Base-by-base conservation (phyloP, 2,329 filamentous ascomycete genomes). In the Alternaria brassicicola region DNA sequence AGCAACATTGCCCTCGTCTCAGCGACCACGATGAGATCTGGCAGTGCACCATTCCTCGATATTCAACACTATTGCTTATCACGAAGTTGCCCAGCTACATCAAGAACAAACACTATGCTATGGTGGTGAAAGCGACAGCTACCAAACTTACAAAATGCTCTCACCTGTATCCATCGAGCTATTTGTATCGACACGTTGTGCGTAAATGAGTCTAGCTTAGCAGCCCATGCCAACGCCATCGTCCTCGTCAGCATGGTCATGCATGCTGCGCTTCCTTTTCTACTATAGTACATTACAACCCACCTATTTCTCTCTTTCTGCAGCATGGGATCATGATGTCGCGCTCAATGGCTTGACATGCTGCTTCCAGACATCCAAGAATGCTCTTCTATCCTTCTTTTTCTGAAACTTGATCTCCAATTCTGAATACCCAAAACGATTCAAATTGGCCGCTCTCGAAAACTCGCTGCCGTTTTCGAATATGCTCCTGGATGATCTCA, bases 361-460 rank as follows among this genome's bases (percentile, higher is more conserved):
- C 36, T 61, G 46, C 48, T 61, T 64, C 73, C 72, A 75, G 3
- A 74, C 39, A 1, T 64, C 66, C 50, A 73, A 45, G 54, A 74
- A 75, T 1, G 64, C 69, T 21, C 48, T 66, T 5, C 70, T 55
- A 59, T 74, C 72, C 36, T 52, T 55, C 52, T 65, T 71, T n/a
- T 38, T 65, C 31, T 67, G 64, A 31, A 75, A 74, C 49, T 65
- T 62, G 26, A 74, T 72, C 36, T 74, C 65, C 26, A 75, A 42
- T 36, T 72, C 62, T 4, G 61, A 60, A 45, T 73, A 74, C 15
- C 65, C 68, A 51, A 70, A 72, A 2, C 66, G 64, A 51, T 75
- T 74, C 43, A 74, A n/a, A 36, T 56, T 64, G 7, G 46, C 50
- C 23, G 31, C 19, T 15, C 54, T 26, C 15, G 55, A 35, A n/a